Percentiles rank a stretch among this genome's conserved stretches.
Conservation (phyloP, 768 basidiomycete genomes). For the Lactifluus pinguis region DNA sequence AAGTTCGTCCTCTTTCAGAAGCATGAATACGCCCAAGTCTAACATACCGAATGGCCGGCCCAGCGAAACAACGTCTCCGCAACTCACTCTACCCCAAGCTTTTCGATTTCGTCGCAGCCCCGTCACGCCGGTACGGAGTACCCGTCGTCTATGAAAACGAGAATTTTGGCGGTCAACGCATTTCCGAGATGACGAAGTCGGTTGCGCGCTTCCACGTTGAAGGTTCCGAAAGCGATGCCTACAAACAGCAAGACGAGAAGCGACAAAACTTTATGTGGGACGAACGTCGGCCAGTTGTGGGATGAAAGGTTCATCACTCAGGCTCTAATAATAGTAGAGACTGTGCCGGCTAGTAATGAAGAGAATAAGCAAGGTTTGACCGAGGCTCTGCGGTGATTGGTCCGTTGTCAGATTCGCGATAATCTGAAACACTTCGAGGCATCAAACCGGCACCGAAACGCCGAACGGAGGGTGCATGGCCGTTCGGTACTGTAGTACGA, state of each 20-base stretch:
- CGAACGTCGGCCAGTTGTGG: slow-evolving; percentile 93
- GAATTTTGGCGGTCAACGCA: slow-evolving; percentile 89
- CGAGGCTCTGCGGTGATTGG: slow-evolving; percentile 64
- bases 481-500: slow-evolving; percentile 59
- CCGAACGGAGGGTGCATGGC: slow-evolving; percentile 74
- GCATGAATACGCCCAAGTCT: slow-evolving; percentile 55
- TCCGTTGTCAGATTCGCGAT: slow-evolving; percentile 58
- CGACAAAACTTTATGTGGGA: slow-evolving; percentile 91
- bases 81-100: slow-evolving; percentile 74
- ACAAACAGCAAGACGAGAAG: slow-evolving; percentile 67
- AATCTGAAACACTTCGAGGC: slow-evolving; percentile 56
- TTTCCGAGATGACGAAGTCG: slow-evolving; percentile 94
- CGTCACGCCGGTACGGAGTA: slow-evolving; percentile 52
- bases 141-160: slow-evolving; percentile 83
- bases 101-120: slow-evolving; percentile 56
- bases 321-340: slow-evolving; percentile 91
- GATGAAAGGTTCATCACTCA: slow-evolving; percentile 89
- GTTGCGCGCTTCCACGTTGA: slow-evolving; percentile 68
- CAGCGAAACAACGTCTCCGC: slow-evolving; percentile 77
- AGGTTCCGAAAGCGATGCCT: slow-evolving; percentile 69
- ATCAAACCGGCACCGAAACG: slow-evolving; percentile 57
- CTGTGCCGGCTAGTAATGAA: slow-evolving; percentile 62
- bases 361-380: slow-evolving; percentile 57
- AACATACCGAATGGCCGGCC: slow-evolving; percentile 74
- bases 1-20: too few relatives aligned